Percentiles rank a stretch among this genome's conserved stretches.
phyloP scores from a whole-genome alignment of 352 stramenopile species.

The Pythium aristosporum region DNA sequence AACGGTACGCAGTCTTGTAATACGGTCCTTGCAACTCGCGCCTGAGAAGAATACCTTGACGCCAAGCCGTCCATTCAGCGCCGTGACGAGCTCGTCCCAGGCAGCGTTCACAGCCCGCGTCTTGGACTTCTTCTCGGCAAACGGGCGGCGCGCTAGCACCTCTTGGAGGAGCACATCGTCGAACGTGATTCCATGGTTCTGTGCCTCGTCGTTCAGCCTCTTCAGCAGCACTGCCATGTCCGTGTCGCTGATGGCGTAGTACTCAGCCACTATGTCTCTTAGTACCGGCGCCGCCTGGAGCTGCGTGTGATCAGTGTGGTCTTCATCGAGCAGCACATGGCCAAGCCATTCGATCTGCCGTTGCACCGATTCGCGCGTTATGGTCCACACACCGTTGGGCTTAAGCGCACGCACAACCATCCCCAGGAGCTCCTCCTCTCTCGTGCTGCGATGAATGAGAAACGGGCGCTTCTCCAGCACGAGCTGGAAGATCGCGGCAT shows the following conservation, averaged over 20 bases:
- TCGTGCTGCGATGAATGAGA: background rate
- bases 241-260: constrained; percentile 3
- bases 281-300: constrained; percentile 1
- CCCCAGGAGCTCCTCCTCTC: background rate
- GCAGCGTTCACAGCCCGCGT: background rate
- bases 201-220: background rate
- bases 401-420: constrained; percentile 9
- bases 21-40: constrained; percentile 11
- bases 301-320: constrained; percentile 1
- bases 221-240: constrained; percentile 1
- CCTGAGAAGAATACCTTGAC: constrained; percentile 13
- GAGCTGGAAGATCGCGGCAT: constrained; percentile 13
- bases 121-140: background rate
- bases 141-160: background rate
- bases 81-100: constrained; percentile 6
- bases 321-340: background rate
- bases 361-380: background rate
- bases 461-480: constrained; percentile 13
- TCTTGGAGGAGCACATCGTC: constrained; percentile 12
- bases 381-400: constrained; percentile 3
- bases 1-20: constrained; percentile 5
- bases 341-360: constrained; percentile 15
- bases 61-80: constrained; percentile 3
- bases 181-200: background rate
- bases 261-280: constrained; percentile 1